These are phyloP conservation scores for Lepraria neglecta DNA, from an alignment of 495 filamentous ascomycete species.

Conservation along the genomic window DNA sequence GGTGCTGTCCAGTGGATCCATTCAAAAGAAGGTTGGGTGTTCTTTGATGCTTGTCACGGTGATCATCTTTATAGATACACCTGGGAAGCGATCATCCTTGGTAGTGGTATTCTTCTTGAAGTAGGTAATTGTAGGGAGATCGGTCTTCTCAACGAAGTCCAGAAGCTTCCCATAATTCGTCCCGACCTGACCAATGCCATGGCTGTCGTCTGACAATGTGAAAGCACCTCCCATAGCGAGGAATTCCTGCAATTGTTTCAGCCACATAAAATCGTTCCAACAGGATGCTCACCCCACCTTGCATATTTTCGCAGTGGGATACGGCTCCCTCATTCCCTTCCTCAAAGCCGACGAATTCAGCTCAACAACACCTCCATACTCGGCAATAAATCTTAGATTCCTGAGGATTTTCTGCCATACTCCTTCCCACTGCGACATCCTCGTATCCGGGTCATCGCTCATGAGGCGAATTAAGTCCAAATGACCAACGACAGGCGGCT, in stretches of 20 bases:
- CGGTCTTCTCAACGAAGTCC: constrained; percentile 48
- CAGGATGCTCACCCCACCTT: constrained; percentile 46
- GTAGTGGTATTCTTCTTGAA: constrained; percentile 30
- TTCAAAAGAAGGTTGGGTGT: constrained; percentile 7
- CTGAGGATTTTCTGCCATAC: constrained; percentile 70
- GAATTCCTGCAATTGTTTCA: constrained; percentile 44
- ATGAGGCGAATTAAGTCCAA: constrained; percentile 86
- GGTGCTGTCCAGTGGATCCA: background rate
- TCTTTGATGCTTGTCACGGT: constrained; percentile 30
- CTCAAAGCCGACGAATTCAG: constrained; percentile 78
- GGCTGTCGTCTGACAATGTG: constrained; percentile 86
- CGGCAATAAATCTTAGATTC: constrained; percentile 64
- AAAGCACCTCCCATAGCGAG: constrained; percentile 65
- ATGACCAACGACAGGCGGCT: constrained; percentile 80
- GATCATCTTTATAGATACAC: constrained; percentile 32
- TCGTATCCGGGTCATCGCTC: constrained; percentile 57
- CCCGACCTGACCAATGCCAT: constrained; percentile 73
- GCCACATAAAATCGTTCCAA: background rate
- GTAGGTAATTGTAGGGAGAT: constrained; percentile 42
- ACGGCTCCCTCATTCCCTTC: constrained; percentile 86
- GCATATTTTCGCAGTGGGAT: constrained; percentile 74
- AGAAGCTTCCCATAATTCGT: constrained; percentile 58
- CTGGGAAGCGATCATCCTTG: constrained; percentile 39
- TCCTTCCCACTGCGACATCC: constrained; percentile 45
- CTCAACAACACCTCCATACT: constrained; percentile 78